Conservation (phyloP, 768 basidiomycete genomes). For the Neoboletus subvelutipes region DNA sequence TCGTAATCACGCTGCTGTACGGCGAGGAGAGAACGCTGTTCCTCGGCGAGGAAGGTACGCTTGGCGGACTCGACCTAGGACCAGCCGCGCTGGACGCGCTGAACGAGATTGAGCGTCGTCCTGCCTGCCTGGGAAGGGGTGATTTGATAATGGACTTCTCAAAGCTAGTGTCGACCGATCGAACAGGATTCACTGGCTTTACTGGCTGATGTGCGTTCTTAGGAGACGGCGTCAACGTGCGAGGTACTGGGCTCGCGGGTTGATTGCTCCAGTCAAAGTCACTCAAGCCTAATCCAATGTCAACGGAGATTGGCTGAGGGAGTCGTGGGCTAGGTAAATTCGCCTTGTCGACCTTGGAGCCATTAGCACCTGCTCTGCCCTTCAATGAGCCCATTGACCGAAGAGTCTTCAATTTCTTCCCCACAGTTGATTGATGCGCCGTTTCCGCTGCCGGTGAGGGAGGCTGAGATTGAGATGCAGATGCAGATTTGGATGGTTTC, state of each 20-base stretch:
- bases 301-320: constrained; percentile 53
- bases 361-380: constrained; percentile 39
- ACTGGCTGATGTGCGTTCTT: constrained; percentile 14
- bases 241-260: constrained; percentile 13
- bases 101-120: constrained; percentile 77
- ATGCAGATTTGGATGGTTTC: constrained; percentile 43
- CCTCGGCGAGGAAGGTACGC: constrained; percentile 52
- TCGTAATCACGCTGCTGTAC: constrained; percentile 21
- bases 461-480: constrained; percentile 44
- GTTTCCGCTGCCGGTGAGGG: constrained; percentile 44
- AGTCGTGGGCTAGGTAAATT: constrained; percentile 50
- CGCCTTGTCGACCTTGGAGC: constrained; percentile 34
- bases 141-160: constrained; percentile 38
- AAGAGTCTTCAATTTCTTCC: constrained; percentile 66
- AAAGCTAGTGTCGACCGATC: constrained; percentile 26
- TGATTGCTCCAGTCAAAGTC: constrained; percentile 52
- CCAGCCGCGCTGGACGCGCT: constrained; percentile 32
- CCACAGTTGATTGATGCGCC: constrained; percentile 31
- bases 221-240: constrained; percentile 21
- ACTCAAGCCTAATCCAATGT: constrained; percentile 55
- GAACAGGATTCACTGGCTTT: constrained; percentile 18
- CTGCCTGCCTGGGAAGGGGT: constrained; percentile 44
- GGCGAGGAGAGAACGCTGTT: constrained; percentile 41
- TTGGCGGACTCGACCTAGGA: constrained; percentile 42
- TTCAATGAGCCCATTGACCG: constrained; percentile 82